These are phyloP conservation scores for Stemphylium vesicarium DNA, from an alignment of 2,329 filamentous ascomycete species.

Conservation along the genomic window DNA sequence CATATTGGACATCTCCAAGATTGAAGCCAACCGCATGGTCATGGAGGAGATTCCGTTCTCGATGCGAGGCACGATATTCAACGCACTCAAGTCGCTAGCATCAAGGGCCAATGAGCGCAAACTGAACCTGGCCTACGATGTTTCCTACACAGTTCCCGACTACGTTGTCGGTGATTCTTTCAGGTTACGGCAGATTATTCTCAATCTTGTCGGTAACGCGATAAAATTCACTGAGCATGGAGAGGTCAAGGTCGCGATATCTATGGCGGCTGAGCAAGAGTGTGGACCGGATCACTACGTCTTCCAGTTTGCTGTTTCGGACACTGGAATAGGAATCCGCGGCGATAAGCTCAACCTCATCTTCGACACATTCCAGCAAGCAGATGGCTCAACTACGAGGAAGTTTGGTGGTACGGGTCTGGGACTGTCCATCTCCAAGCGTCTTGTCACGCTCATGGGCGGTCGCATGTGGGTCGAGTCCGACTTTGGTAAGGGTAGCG, in stretches of 20 bases:
- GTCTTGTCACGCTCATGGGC: slow-evolving; percentile 93
- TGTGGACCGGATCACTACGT: slow-evolving; percentile 80
- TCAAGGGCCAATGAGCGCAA: slow-evolving; percentile 97
- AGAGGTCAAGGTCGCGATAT: slow-evolving; percentile 93
- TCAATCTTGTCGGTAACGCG: slow-evolving; percentile 96
- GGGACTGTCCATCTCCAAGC: slow-evolving; percentile 92
- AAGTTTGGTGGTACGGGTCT: slow-evolving; percentile 96
- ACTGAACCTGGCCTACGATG: slow-evolving; percentile 88
- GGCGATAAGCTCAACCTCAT: slow-evolving; percentile 95
- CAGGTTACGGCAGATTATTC: slow-evolving; percentile 92
- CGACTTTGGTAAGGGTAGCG: slow-evolving; percentile 86
- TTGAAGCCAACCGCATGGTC: slow-evolving; percentile 96
- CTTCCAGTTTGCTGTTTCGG: slow-evolving; percentile 93
- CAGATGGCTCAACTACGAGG: slow-evolving; percentile 93
- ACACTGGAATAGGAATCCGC: slow-evolving; percentile 96
- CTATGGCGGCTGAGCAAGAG: slow-evolving; percentile 69
- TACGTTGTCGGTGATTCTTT: slow-evolving; percentile 97
- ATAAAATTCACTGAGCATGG: slow-evolving; percentile 99
- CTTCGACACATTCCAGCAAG: slow-evolving; percentile 99
- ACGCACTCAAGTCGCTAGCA: slow-evolving; percentile 93
- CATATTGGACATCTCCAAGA: slow-evolving; percentile 72
- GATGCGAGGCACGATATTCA: slow-evolving; percentile 92
- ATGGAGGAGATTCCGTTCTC: slow-evolving; percentile 98
- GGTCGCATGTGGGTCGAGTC: slow-evolving; percentile 97
- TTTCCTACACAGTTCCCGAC: slow-evolving; percentile 91